Conservation (phyloP, 768 basidiomycete genomes). For the Cubamyces lactineus region DNA sequence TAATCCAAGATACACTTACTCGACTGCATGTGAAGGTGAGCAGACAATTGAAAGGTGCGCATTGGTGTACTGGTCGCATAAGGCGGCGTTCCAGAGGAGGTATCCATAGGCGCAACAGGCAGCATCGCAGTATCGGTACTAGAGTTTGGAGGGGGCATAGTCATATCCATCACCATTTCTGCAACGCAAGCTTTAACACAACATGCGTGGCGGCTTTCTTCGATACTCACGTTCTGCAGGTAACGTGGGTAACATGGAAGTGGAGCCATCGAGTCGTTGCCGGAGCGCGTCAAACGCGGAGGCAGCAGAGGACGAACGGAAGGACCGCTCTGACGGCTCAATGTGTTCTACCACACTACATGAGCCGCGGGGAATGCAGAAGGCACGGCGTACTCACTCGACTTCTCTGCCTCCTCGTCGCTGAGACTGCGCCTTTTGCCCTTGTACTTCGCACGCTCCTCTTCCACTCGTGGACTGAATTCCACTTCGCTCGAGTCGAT, state of each 20-base stretch:
- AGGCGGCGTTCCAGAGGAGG: constrained; percentile 48
- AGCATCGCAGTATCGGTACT: constrained; percentile 45
- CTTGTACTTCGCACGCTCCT: constrained; percentile 48
- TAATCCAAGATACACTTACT: constrained; percentile 40
- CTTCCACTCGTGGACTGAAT: constrained; percentile 48
- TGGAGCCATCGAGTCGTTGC: constrained; percentile 25
- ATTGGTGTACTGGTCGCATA: constrained; percentile 59
- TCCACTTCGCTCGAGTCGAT: constrained; percentile 65
- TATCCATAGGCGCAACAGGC: constrained; percentile 37
- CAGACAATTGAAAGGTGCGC: constrained; percentile 55
- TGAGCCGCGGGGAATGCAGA: neutral
- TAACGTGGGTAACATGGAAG: constrained; percentile 20
- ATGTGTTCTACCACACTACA: constrained; percentile 12
- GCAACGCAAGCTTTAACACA: neutral
- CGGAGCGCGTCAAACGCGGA: constrained; percentile 30
- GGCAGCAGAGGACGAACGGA: constrained; percentile 21
- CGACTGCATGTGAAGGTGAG: constrained; percentile 52
- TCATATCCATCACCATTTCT: constrained; percentile 28
- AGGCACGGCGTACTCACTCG: constrained; percentile 45
- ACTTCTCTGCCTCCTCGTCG: constrained; percentile 66
- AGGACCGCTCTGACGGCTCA: constrained; percentile 20
- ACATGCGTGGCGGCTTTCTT: neutral
- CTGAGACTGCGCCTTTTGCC: constrained; percentile 62
- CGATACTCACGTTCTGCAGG: constrained; percentile 27
- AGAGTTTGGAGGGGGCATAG: constrained; percentile 29